A percentile compares a stretch with the other conserved stretches of the same genome.
phyloP scores from a whole-genome alignment of 1,284 basidiomycete species.

The Macrocystidia cucumis region DNA sequence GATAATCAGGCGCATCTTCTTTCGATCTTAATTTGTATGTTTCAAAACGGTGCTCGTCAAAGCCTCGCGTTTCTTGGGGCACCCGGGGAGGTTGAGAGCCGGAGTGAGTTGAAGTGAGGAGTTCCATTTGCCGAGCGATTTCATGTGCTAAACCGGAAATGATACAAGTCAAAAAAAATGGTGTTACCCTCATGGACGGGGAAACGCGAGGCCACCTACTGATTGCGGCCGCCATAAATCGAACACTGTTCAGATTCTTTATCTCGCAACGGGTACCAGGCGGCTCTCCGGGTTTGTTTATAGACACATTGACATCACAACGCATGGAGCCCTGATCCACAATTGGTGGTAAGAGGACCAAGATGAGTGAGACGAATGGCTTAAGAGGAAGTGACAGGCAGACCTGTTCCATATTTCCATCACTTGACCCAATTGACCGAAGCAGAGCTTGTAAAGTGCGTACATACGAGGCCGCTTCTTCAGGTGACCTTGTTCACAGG shows the following conservation, averaged over 20 bases:
- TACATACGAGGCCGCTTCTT: slow-evolving; percentile 90
- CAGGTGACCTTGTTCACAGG: slow-evolving; percentile 82
- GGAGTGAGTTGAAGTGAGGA: slow-evolving; percentile 37
- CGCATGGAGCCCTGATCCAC: slow-evolving; percentile 75
- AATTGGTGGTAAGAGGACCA: background rate
- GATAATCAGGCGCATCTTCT: slow-evolving; percentile 92
- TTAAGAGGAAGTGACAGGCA: slow-evolving; percentile 6
- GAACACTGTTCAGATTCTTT: slow-evolving; percentile 94
- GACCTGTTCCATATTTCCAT: slow-evolving; percentile 98
- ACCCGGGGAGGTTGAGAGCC: slow-evolving; percentile 28
- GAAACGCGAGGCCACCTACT: slow-evolving; percentile 39
- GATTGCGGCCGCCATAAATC: slow-evolving; percentile 83
- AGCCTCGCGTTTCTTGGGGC: slow-evolving; percentile 86
- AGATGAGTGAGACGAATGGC: background rate
- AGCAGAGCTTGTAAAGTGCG: slow-evolving; percentile 78
- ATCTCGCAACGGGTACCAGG: slow-evolving; percentile 91
- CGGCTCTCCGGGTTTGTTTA: slow-evolving; percentile 57
- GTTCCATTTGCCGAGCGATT: slow-evolving; percentile 63
- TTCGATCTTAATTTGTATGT: slow-evolving; percentile 86
- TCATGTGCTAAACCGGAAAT: slow-evolving; percentile 41
- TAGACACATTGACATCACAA: slow-evolving; percentile 95
- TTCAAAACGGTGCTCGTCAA: slow-evolving; percentile 75
- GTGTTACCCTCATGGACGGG: too few species aligned
- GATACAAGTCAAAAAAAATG: slow-evolving; percentile 6
- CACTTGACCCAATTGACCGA: slow-evolving; percentile 80